Base-by-base conservation (phyloP, 306 rosid genomes). In the Quercus cerris region DNA sequence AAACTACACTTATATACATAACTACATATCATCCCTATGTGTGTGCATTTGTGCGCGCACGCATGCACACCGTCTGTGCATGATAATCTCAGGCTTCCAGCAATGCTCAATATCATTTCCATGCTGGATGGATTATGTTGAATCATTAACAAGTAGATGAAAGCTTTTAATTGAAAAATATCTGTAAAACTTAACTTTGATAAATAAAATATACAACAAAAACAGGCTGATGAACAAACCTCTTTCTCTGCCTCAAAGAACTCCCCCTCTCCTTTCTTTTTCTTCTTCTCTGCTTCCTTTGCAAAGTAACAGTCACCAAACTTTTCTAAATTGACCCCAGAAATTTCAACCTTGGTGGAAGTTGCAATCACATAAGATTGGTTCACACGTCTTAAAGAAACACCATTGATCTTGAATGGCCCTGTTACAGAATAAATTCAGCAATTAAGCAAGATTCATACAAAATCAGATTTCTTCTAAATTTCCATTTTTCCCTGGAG, bases 331-430 rank as follows among this genome's bases (percentile, higher is more conserved):
- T 77, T 73, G 30, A 85, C 83, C 18, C 73, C 85, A 49, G 76
- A 81, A 46, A 85, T 78, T 57, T 81, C 85, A 25, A 85, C 76
- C 85, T 81, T 81, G 66, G 85, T 81, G 66, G 83, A 81, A 62
- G 88, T 85, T 52, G 75, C 85, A 71, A 81, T 81, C 78, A 81
- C 78, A 56, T 81, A 85, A 18, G 85, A 41, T 51, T 85, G 88
- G 68, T 85, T 85, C 78, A 85, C 85, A 10, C 85, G 83, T 75
- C 85, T 85, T 73, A 81, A 71, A 1, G 88, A 83, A 70, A 85
- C 85, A 72, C 88, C 88, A 62, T 78, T 85, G 19, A 85, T 30
- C 58, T 75, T 85, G 75, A 81, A 85, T 22, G 88, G 85, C 38
- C 88, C 85, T 85, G 69, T 56, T 38, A 64, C 10, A 15, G 10